Conservation (phyloP, 345 rosid species). For the Populus tremula region DNA sequence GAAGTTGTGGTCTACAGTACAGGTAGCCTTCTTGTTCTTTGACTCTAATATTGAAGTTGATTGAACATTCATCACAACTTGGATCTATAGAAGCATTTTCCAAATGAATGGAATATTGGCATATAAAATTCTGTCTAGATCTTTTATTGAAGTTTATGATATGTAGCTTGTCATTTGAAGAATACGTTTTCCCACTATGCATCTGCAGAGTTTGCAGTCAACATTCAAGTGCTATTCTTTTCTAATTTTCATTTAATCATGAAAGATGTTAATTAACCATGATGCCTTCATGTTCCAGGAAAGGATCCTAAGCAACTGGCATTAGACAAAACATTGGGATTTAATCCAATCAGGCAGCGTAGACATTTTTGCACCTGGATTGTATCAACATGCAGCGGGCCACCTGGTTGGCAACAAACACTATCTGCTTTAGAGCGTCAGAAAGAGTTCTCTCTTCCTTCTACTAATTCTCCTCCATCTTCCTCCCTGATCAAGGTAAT, state of each 20-base stretch:
- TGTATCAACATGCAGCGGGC: conserved; percentile 45
- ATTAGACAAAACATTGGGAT: conserved; percentile 53
- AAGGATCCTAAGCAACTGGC: conserved; percentile 22
- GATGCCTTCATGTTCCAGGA: conserved; percentile 33
- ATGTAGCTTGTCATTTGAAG: neutral
- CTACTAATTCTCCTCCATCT: conserved; percentile 36
- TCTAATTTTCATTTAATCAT: conserved; percentile 4
- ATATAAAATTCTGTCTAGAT: neutral
- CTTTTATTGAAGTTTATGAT: neutral
- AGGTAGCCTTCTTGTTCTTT: conserved; percentile 21
- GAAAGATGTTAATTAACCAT: conserved; percentile 7
- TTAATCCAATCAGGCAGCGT: conserved; percentile 90
- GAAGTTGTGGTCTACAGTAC: conserved; percentile 25
- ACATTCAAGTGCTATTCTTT: conserved; percentile 6
- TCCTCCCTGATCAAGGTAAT: conserved; percentile 60
- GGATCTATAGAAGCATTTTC: neutral
- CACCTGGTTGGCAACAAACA: conserved; percentile 85
- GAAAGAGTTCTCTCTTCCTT: conserved; percentile 41
- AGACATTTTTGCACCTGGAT: conserved; percentile 97
- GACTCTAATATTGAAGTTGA: neutral
- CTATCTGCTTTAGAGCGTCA: conserved; percentile 60
- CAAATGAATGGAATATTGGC: neutral
- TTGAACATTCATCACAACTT: neutral
- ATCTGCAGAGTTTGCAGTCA: conserved; percentile 12
- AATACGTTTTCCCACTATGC: neutral